Conservation (phyloP, 257 asterid genomes). For the Henckelia pumila region DNA sequence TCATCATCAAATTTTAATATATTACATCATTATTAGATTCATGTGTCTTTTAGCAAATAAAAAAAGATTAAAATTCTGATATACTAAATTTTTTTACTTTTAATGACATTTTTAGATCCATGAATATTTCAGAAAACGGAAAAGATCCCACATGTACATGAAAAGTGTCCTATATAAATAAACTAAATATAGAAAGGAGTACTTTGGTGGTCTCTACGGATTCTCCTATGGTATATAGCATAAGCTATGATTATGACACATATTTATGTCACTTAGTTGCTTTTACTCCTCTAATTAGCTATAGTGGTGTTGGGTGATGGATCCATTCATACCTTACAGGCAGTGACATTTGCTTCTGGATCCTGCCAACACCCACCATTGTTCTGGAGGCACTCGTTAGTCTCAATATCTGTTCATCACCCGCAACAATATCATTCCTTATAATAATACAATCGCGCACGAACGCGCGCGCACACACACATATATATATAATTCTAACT, state of each 20-base stretch:
- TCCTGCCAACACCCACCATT: slow-evolving; percentile 93
- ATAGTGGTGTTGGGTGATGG: background rate
- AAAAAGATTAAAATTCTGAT: background rate
- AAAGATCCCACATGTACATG: no score
- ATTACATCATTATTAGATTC: background rate
- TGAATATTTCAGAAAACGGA: background rate
- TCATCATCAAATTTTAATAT: background rate
- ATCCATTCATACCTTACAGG: slow-evolving; percentile 61
- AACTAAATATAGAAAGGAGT: background rate
- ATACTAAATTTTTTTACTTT: no score
- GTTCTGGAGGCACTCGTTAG: slow-evolving; percentile 76
- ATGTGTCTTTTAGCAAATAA: background rate
- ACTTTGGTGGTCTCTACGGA: background rate
- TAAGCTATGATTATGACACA: no score
- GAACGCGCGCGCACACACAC: no score
- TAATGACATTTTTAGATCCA: background rate
- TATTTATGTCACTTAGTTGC: background rate
- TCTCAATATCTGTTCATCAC: slow-evolving; percentile 61
- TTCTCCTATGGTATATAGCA: background rate
- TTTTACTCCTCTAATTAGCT: background rate
- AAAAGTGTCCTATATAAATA: background rate
- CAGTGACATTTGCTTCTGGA: slow-evolving; percentile 58
- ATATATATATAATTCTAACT: background rate
- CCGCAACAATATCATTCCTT: background rate
- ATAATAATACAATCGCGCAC: no score